A percentile compares a stretch with the other conserved stretches of the same genome.
These are phyloP conservation scores for Angomonas ambiguus DNA, from an alignment of 208 protist genomes.

Conservation along the genomic window DNA sequence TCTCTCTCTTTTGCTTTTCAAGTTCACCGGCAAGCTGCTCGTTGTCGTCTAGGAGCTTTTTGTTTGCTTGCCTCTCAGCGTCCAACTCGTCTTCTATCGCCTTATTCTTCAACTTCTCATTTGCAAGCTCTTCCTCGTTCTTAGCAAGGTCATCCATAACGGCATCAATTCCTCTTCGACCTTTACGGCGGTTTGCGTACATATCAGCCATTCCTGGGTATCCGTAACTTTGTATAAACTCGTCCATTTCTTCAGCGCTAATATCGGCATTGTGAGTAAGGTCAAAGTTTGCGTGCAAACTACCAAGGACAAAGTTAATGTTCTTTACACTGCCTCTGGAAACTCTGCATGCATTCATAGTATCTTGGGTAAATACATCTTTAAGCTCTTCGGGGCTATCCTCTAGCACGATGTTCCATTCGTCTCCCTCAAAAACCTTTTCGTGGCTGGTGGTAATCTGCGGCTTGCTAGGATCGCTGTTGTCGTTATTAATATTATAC, in stretches of 20 bases:
- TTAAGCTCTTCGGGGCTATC: conserved; percentile 4
- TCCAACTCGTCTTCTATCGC: too few relatives aligned
- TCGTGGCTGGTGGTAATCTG: conserved; percentile 4
- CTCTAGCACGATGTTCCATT: conserved; percentile 12
- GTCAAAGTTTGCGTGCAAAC: background rate
- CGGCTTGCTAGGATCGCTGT: background rate
- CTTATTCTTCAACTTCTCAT: background rate
- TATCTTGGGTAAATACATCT: background rate
- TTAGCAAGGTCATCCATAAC: conserved; percentile 6
- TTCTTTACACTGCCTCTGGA: background rate
- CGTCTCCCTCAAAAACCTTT: conserved; percentile 14
- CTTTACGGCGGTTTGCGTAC: conserved; percentile 10
- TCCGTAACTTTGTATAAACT: background rate
- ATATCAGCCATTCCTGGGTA: background rate
- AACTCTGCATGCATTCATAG: background rate
- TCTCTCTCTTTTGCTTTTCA: conserved; percentile 20
- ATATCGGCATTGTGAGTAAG: background rate
- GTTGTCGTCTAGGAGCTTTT: too few relatives aligned
- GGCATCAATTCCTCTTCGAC: conserved; percentile 5
- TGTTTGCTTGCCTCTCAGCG: too few relatives aligned
- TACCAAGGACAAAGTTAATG: background rate
- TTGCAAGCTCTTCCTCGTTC: conserved; percentile 1
- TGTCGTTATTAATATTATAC: background rate
- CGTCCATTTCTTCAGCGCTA: background rate
- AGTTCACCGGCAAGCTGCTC: conserved; percentile 22